phyloP scores from a whole-genome alignment of 306 rosid species.

The Malus asiatica region DNA sequence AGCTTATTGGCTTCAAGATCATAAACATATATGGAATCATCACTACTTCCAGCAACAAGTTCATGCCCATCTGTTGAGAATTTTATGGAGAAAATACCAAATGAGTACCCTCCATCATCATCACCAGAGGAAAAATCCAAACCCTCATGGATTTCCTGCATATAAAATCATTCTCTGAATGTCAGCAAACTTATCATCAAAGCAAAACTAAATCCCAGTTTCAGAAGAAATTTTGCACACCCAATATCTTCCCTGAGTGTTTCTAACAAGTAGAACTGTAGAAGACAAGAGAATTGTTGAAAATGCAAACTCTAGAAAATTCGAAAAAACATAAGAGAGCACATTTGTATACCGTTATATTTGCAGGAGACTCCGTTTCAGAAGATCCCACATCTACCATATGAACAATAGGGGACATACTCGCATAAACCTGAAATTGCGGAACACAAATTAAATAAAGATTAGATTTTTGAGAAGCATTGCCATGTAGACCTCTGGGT shows the following conservation, averaged over 20 bases:
- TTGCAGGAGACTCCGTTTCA: constrained; percentile 64
- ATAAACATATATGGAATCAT: constrained; percentile 69
- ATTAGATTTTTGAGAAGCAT: neutral
- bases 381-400: constrained; percentile 62
- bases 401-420: constrained; percentile 78
- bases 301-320: neutral
- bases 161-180: constrained; percentile 11
- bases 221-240: neutral
- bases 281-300: neutral
- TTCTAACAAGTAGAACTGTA: neutral
- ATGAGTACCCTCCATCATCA: constrained; percentile 40
- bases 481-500: neutral
- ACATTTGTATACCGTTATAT: constrained; percentile 49
- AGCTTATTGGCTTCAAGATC: constrained; percentile 80
- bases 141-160: constrained; percentile 81
- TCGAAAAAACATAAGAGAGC: neutral
- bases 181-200: constrained; percentile 1
- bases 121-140: constrained; percentile 52
- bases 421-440: constrained; percentile 77
- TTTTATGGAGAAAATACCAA: constrained; percentile 80
- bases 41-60: constrained; percentile 86
- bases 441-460: constrained; percentile 6
- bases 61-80: constrained; percentile 84
- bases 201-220: neutral
- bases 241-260: neutral